Base-by-base conservation (phyloP, 2,329 filamentous ascomycete species). In the Alternaria brassicicola region DNA sequence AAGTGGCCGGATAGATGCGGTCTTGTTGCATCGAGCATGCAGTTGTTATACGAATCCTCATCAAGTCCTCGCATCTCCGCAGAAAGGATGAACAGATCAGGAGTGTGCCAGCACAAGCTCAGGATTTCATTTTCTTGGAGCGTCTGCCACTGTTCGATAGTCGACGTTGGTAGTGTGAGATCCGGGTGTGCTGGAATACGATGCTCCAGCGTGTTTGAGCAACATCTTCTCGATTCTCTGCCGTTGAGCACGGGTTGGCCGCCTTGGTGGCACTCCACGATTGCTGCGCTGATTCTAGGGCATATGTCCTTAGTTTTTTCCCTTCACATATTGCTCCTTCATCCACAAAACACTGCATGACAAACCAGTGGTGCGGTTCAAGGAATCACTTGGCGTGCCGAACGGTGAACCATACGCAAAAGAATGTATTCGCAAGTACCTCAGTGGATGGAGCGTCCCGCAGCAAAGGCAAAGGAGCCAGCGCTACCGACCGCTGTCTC, bases 371-470 rank as follows among this genome's bases (percentile, higher is more conserved):
- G 45, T 38, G 19, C 45, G 61, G 56, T 39, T 64, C 52, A 47
- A 58, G 48, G 55, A 41, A 28, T 23, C 23, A 19, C 62, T 61
- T 58, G 62, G 65, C 64, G 55, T 59, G 50, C 62, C 62, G 50
- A 69, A 55, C 64, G 63, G 62, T 61, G 52, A 64, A 48, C 46
- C 25, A 31, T 13, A 50, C n/a, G 45, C 38, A 46, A 31, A 21
- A 30, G 33, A 41, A 35, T 39, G 13, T 50, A 51, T 21, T 31
- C 38, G 46, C 31, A 23, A 6, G 39, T 15, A 15, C 17, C 52
- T 39, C 5, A 46, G 19, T 50, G 52, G 51, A 26, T 38, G 30
- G 41, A 38, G 30, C n/a, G 33, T 19, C 41, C 30, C 38, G 9
- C 13, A 45, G 45, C 21, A 28, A 57, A n/a, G 19, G 30, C 33